These are phyloP conservation scores for Drechslerella dactyloides DNA, from an alignment of 2,329 filamentous ascomycete genomes.

Conservation along the genomic window DNA sequence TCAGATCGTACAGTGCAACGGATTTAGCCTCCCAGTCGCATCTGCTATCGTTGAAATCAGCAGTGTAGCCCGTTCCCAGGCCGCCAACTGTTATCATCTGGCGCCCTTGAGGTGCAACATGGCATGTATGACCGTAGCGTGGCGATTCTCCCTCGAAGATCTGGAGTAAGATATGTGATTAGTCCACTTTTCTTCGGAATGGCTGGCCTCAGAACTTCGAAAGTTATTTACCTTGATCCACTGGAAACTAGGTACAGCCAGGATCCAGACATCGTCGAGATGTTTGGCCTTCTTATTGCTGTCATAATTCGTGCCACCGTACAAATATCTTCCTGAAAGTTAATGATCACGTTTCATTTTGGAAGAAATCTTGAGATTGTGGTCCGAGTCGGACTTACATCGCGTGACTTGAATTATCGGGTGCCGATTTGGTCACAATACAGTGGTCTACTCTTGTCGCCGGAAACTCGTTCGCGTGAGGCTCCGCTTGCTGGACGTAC, in stretches of 20 bases:
- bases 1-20: slow-evolving; percentile 42
- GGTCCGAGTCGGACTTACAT: slow-evolving; percentile 19
- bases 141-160: slow-evolving; percentile 45
- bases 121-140: slow-evolving; percentile 42
- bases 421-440: slow-evolving; percentile 27
- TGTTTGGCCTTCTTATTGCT: slow-evolving; percentile 8
- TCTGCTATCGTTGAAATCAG: slow-evolving; percentile 34
- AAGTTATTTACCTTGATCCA: slow-evolving; percentile 52
- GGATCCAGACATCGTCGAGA: slow-evolving; percentile 53
- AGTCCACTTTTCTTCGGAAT: no score
- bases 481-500: slow-evolving; percentile 40
- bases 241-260: slow-evolving; percentile 54
- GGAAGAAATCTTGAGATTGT: no score
- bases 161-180: slow-evolving; percentile 4
- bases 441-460: slow-evolving; percentile 35
- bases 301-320: slow-evolving; percentile 33
- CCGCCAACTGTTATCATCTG: slow-evolving; percentile 48
- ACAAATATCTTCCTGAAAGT: slow-evolving; percentile 29
- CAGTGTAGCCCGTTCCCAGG: slow-evolving; percentile 36
- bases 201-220: no score
- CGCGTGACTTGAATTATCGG: slow-evolving; percentile 33
- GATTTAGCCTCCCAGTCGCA: slow-evolving; percentile 47
- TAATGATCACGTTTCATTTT: no score
- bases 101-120: slow-evolving; percentile 35
- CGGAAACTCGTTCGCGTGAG: slow-evolving; percentile 39